Conservation (phyloP, 768 basidiomycete species). For the Amanita thiersii region DNA sequence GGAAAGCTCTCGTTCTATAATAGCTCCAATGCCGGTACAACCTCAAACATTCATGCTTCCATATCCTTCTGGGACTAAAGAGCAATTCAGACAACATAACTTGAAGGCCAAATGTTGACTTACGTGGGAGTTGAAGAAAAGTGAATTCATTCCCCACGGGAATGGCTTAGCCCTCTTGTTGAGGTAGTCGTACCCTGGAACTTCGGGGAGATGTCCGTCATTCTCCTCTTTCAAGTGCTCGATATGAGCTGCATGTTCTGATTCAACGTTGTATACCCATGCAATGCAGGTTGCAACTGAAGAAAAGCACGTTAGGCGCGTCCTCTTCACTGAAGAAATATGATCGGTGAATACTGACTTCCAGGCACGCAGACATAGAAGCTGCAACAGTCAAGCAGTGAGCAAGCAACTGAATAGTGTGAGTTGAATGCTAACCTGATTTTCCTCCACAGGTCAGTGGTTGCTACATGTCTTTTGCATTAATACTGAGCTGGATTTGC, state of each 20-base stretch:
- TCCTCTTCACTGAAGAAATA: neutral
- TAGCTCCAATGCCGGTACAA: no score
- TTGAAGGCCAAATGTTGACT: constrained; percentile 14
- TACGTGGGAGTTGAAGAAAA: constrained; percentile 77
- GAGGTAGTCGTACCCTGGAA: constrained; percentile 69
- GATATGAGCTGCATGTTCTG: constrained; percentile 62
- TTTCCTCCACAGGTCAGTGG: constrained; percentile 78
- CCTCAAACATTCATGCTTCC: constrained; percentile 20
- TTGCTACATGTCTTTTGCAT: no score
- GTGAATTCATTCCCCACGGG: constrained; percentile 79
- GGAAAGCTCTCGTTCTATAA: no score
- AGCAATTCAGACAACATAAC: constrained; percentile 6
- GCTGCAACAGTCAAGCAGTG: constrained; percentile 30
- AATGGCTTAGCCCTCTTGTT: constrained; percentile 72
- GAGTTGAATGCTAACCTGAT: constrained; percentile 49
- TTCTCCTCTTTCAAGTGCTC: constrained; percentile 68
- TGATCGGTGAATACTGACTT: constrained; percentile 40
- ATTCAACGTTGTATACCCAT: constrained; percentile 50
- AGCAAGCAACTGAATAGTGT: neutral
- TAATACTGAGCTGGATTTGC: constrained; percentile 42
- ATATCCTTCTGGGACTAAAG: constrained; percentile 61
- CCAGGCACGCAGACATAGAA: constrained; percentile 69
- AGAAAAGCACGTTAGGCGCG: neutral
- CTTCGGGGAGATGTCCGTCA: constrained; percentile 61
- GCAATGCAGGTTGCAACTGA: constrained; percentile 41